phyloP scores from a whole-genome alignment of 768 basidiomycete species.

The Terana coerulea region DNA sequence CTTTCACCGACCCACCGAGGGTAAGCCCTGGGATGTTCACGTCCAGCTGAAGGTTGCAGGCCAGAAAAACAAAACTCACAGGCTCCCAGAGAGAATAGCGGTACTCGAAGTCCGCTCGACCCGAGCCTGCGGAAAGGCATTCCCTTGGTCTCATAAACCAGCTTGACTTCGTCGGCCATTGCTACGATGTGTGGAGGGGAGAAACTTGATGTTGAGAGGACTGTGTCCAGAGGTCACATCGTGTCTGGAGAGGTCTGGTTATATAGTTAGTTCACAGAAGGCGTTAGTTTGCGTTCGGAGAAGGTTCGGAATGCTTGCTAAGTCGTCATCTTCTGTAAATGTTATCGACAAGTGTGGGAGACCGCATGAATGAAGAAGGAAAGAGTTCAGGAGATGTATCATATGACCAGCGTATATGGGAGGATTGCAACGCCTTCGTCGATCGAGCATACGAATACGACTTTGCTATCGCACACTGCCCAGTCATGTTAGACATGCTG shows the following conservation, averaged over 20 bases:
- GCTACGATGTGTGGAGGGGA: background rate
- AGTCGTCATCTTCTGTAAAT: background rate
- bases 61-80: constrained; percentile 32
- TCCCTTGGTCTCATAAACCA: constrained; percentile 43
- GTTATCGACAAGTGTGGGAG: background rate
- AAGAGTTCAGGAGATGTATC: background rate
- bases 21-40: constrained; percentile 41
- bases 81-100: constrained; percentile 65
- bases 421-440: no score
- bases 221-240: background rate
- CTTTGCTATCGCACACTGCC: no score
- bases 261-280: background rate
- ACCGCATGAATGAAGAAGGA: background rate
- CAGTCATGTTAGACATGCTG: no score
- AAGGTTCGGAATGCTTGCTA: constrained; percentile 4
- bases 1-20: constrained; percentile 59
- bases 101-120: constrained; percentile 57
- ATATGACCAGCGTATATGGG: no score
- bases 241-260: no score
- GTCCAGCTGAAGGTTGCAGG: background rate
- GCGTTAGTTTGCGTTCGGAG: background rate
- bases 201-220: background rate
- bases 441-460: no score
- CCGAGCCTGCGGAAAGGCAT: constrained; percentile 60
- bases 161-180: constrained; percentile 4